A percentile compares a stretch with the other conserved stretches of the same genome.
These are phyloP conservation scores for Rosa rugosa DNA, from an alignment of 306 rosid species.

Conservation along the genomic window DNA sequence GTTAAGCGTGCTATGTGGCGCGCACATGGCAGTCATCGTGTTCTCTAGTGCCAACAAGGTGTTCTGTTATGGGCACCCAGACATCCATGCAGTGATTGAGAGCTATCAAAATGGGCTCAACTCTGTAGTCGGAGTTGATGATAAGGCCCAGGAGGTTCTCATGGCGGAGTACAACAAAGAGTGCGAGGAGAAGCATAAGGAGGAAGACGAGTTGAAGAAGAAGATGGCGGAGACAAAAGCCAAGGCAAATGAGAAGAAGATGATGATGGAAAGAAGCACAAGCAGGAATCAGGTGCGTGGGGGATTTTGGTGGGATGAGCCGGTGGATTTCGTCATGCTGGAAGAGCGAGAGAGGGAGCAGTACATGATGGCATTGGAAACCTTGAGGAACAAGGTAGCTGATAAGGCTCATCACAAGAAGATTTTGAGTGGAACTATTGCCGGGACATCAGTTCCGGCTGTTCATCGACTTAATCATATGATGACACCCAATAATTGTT, in stretches of 20 bases:
- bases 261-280: not conserved
- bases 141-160: not conserved
- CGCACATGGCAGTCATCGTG: not conserved
- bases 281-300: not conserved
- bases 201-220: slow-evolving; percentile 9
- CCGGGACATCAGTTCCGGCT: not conserved
- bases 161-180: slow-evolving; percentile 5
- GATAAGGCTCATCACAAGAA: not conserved
- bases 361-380: slow-evolving; percentile 5
- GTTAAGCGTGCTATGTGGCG: slow-evolving; percentile 14
- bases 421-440: not conserved
- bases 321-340: not conserved
- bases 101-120: not conserved
- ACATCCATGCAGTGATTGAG: not conserved
- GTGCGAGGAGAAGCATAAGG: not conserved
- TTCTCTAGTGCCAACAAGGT: slow-evolving; percentile 6
- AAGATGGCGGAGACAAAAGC: not conserved
- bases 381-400: slow-evolving; percentile 13
- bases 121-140: not conserved
- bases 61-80: slow-evolving; percentile 12
- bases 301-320: slow-evolving; percentile 22
- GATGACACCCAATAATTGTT: not conserved
- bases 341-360: not conserved
- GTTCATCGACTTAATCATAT: not conserved
- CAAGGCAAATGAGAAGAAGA: not conserved